A percentile compares a stretch with the other conserved stretches of the same genome.
Conservation (phyloP, 768 basidiomycete species). For the Suillus paluster region DNA sequence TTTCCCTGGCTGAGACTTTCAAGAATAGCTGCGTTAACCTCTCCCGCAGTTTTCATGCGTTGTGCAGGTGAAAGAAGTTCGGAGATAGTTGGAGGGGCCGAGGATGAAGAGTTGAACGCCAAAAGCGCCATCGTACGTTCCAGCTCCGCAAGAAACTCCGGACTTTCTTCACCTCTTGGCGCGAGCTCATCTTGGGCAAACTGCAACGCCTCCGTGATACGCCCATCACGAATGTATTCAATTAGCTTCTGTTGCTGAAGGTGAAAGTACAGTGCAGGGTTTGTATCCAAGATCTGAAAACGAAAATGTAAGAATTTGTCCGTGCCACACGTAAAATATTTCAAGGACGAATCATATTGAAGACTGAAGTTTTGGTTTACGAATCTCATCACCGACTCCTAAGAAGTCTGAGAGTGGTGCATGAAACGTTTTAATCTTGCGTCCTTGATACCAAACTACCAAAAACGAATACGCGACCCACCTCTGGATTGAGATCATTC, state of each 20-base stretch:
- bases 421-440: conserved; percentile 93
- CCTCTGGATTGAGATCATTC: conserved; percentile 97
- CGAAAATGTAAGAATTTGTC: conserved; percentile 22
- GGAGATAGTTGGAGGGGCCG: conserved; percentile 62
- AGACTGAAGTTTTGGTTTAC: conserved; percentile 90
- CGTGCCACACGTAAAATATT: conserved; percentile 5
- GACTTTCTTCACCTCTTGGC: conserved; percentile 92
- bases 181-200: conserved; percentile 96
- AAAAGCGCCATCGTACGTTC: conserved; percentile 95
- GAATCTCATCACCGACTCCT: conserved; percentile 83
- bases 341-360: conserved; percentile 76
- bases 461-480: conserved; percentile 47
- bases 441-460: conserved; percentile 18
- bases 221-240: conserved; percentile 87
- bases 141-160: conserved; percentile 89
- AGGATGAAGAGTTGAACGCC: conserved; percentile 71
- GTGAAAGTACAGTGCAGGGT: conserved; percentile 92
- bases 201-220: conserved; percentile 75
- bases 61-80: conserved; percentile 86
- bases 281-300: conserved; percentile 91
- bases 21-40: conserved; percentile 95
- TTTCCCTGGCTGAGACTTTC: conserved; percentile 91
- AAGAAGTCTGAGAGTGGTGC: conserved; percentile 94
- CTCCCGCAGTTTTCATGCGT: conserved; percentile 91
- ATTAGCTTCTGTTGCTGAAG: conserved; percentile 96